phyloP scores from a whole-genome alignment of 345 rosid genomes.

The Gynandropsis gynandra region DNA sequence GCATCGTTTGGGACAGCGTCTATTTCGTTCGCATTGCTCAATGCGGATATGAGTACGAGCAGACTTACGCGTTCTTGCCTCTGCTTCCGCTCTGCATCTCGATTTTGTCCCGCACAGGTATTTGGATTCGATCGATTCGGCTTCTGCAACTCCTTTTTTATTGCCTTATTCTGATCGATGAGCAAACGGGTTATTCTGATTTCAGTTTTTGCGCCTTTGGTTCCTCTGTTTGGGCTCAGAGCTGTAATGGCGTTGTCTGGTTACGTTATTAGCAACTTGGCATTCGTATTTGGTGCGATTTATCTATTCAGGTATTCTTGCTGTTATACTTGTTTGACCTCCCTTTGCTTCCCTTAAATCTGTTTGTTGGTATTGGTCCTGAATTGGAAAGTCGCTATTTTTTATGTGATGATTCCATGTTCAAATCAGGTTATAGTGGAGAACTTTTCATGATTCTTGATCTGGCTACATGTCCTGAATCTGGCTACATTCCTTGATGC shows the following conservation, averaged over 20 bases:
- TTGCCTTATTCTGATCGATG: background rate
- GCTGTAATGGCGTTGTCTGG: slow-evolving; percentile 82
- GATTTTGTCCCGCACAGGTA: slow-evolving; percentile 61
- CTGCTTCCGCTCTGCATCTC: slow-evolving; percentile 59
- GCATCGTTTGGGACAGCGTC: slow-evolving; percentile 87
- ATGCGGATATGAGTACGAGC: slow-evolving; percentile 94
- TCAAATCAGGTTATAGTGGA: background rate
- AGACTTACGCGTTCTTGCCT: slow-evolving; percentile 82
- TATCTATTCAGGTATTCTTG: slow-evolving; percentile 42
- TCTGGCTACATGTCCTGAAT: too few species aligned
- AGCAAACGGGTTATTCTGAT: background rate
- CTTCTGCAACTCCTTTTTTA: background rate
- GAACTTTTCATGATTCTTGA: background rate
- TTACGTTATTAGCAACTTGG: slow-evolving; percentile 53
- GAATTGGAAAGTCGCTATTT: background rate
- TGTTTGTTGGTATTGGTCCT: background rate
- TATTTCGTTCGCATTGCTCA: slow-evolving; percentile 69
- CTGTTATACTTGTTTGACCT: background rate
- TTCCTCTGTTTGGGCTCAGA: slow-evolving; percentile 56
- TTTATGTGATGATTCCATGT: background rate
- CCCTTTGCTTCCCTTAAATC: background rate
- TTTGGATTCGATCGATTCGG: background rate
- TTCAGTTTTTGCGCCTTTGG: slow-evolving; percentile 72
- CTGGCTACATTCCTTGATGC: too few species aligned
- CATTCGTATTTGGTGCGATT: slow-evolving; percentile 50